Base-by-base conservation (phyloP, 2,329 filamentous ascomycete genomes). In the Metarhizium robertsii region DNA sequence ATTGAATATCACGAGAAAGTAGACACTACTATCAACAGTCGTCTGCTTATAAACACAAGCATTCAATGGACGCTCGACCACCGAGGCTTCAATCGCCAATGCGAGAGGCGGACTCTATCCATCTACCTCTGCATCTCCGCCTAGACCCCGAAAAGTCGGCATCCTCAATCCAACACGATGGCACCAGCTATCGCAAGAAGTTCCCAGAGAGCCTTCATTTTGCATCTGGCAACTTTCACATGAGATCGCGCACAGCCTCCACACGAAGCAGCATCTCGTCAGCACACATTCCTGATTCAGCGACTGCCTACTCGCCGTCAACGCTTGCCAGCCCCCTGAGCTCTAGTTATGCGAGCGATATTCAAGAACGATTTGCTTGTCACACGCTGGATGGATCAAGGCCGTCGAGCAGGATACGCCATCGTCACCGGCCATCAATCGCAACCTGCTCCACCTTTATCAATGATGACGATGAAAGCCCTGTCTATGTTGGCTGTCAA, bases 361-460 rank as follows among this genome's bases (percentile, higher is more conserved):
- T 70, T 20, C 64, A 67, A 34, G 68, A 71, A 40, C 60, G 65
- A 18, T 66, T 70, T 43, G 67, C 67, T 3, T 60, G 58, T 2
- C 55, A 66, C 18, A 60, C 60, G 1, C 50, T 67, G 13, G 60
- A 62, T 8, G 60, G 55, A 0, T 65, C 67, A n/a, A 59, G 61
- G 1, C 60, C 67, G 5, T 47, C 59, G 6, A 65, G 67, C 56
- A 61, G 65, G 18, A 63, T 67, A 53, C 63, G 64, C 45, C 70
- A 71, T 62, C 62, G 69, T 3, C 66, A 69, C 42, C 62, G 65
- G 14, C 64, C 66, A 0, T 70, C 67, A 0, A 70, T 54, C 25
- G 69, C 66, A 2, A 72, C 70, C 3, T 71, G 70, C 32, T 73
- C 69, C 14, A 72, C 70, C 0, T 71, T 69, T 58, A 67, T 71